Conservation (phyloP, 1,284 basidiomycete genomes). For the Paramarasmius palmivorus region DNA sequence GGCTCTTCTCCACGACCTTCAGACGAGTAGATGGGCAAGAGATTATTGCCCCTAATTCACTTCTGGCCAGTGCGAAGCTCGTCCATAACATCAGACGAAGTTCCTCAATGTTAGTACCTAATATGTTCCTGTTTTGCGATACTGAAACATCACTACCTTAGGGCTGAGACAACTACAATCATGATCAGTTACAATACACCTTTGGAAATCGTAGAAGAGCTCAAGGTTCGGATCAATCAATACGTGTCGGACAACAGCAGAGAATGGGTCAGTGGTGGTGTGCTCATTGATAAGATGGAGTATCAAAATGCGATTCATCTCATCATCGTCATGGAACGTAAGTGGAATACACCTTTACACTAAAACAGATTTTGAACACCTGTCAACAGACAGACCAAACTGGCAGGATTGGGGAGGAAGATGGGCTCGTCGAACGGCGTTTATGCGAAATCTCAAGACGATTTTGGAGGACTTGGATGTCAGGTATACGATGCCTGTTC, state of each 20-base stretch:
- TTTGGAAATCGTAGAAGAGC: constrained; percentile 67
- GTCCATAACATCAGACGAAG: constrained; percentile 80
- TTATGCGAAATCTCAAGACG: constrained; percentile 73
- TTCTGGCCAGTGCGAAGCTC: constrained; percentile 73
- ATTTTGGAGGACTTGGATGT: constrained; percentile 73
- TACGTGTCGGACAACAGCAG: constrained; percentile 71
- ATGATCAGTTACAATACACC: constrained; percentile 68
- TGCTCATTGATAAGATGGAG: constrained; percentile 78
- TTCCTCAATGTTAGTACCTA: constrained; percentile 60
- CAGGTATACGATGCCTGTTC: constrained; percentile 68
- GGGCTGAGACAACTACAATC: constrained; percentile 78
- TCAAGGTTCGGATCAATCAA: constrained; percentile 56
- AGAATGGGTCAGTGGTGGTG: constrained; percentile 65
- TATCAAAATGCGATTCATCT: constrained; percentile 71
- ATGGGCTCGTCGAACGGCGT: constrained; percentile 67
- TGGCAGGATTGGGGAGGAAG: constrained; percentile 89
- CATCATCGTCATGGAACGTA: constrained; percentile 76
- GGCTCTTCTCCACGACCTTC: constrained; percentile 82
- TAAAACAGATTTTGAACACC: background rate
- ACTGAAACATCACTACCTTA: constrained; percentile 29
- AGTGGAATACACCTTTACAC: constrained; percentile 28
- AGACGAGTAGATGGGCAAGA: constrained; percentile 78
- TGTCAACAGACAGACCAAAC: constrained; percentile 64
- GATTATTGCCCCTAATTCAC: constrained; percentile 78
- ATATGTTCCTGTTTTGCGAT: background rate